A percentile compares a stretch with the other conserved stretches of the same genome.
These are phyloP conservation scores for Erythrobasidium hasegawianum DNA, from an alignment of 1,284 basidiomycete genomes.

Conservation along the genomic window DNA sequence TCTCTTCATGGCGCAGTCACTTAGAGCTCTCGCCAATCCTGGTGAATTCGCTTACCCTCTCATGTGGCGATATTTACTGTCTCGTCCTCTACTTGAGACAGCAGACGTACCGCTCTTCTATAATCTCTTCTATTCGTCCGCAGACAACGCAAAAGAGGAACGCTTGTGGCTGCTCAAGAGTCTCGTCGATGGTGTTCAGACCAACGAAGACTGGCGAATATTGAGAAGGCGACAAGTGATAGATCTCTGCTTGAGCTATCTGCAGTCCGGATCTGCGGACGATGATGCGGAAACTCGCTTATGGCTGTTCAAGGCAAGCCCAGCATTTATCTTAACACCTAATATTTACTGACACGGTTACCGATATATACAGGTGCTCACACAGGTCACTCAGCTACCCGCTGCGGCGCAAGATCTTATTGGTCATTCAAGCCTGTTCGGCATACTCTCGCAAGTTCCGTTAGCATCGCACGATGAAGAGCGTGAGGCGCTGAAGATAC, in stretches of 20 bases:
- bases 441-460: not conserved
- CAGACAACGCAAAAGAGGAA: conserved; percentile 52
- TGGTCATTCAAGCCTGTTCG: conserved; percentile 6
- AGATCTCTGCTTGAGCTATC: conserved; percentile 15
- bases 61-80: conserved; percentile 74
- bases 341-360: too few relatives aligned
- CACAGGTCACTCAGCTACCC: conserved; percentile 12
- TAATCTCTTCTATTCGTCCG: conserved; percentile 70
- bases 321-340: too few relatives aligned
- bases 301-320: conserved; percentile 9
- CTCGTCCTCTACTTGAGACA: conserved; percentile 69
- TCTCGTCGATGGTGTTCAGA: conserved; percentile 11
- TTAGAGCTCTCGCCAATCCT: conserved; percentile 74
- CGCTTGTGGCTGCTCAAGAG: conserved; percentile 19
- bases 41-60: conserved; percentile 74
- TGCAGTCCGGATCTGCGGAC: conserved; percentile 10
- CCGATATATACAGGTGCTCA: too few relatives aligned
- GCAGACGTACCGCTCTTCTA: conserved; percentile 80
- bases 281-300: not conserved
- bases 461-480: not conserved
- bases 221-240: conserved; percentile 26
- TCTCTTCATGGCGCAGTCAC: conserved; percentile 71
- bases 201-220: conserved; percentile 30
- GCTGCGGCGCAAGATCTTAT: conserved; percentile 22
- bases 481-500: not conserved